Conservation (phyloP, 768 basidiomycete genomes). For the Suillus weaverae region DNA sequence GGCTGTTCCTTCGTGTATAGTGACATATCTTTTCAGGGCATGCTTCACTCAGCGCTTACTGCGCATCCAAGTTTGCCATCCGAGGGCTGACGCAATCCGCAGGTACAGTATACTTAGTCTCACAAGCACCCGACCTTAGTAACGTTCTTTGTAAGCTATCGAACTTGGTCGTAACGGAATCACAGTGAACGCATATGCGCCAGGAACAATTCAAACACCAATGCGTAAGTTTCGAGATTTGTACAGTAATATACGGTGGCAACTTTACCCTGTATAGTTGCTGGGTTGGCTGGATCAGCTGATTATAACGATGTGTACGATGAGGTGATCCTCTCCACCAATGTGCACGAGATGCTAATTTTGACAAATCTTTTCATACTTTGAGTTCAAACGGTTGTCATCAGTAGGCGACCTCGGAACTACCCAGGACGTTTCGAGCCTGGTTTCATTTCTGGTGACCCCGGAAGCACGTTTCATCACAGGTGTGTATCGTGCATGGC, state of each 20-base stretch:
- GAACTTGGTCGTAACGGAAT: conserved; percentile 33
- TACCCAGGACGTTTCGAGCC: conserved; percentile 34
- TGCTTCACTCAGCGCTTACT: conserved; percentile 31
- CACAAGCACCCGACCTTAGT: background rate
- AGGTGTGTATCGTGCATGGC: conserved; percentile 26
- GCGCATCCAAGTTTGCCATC: conserved; percentile 43
- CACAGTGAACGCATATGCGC: conserved; percentile 37
- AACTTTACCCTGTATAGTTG: conserved; percentile 15
- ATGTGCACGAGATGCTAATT: background rate
- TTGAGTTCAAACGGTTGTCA: conserved; percentile 14
- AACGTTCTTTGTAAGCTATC: conserved; percentile 21
- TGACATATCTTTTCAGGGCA: conserved; percentile 26
- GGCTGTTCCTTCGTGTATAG: background rate
- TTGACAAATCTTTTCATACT: conserved; percentile 1
- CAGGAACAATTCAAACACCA: conserved; percentile 28
- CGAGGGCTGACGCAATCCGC: conserved; percentile 41
- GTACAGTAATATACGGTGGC: background rate
- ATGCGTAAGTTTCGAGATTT: conserved; percentile 26
- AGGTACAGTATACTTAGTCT: conserved; percentile 15
- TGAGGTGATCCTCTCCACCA: conserved; percentile 10
- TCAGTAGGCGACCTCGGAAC: conserved; percentile 25
- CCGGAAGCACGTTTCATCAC: conserved; percentile 36
- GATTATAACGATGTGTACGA: conserved; percentile 15
- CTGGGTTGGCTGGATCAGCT: conserved; percentile 14
- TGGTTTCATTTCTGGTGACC: conserved; percentile 38